Evolutionary conservation across 2,329 filamentous ascomycete species (phyloP), one percentile per base, ranked within the genome.

Genomic region (Dactylellina leptospora): DNA sequence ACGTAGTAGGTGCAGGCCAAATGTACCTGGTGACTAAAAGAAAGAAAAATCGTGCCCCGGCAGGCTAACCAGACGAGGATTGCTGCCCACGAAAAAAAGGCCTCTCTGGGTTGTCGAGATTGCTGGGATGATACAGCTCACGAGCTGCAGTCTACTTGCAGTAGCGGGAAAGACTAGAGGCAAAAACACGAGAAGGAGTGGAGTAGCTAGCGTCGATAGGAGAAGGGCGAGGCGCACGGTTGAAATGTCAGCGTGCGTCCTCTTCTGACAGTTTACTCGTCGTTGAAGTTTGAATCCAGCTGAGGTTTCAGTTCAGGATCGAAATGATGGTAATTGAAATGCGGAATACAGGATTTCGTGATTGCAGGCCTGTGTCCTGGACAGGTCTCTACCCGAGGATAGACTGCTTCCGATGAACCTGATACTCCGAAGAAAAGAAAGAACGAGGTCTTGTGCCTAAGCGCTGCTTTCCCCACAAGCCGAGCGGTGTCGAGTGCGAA

Each of bases 1-100:
- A n/a, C n/a, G n/a, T n/a, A n/a, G n/a, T n/a, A 54, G 58, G 68
- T 64, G 36, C 68, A 64, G 64, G 59, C 44, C 38, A 51, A 55
- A n/a, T 60, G 68, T 63, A 72, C 53, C 68, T 72, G 59, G 68
- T 72, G 68, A 72, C 68, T 55, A 64, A 59, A 56, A 47, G 59
- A 58, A 60, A 59, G 44, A 48, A 64, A 72, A 72, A 58, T 48
- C 54, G 36, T 22, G 59, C 47, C 68, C 59, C 56, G 59, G 68
- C 68, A 64, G 22, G 36, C 48, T 48, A 53, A 45, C 62, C 45
- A 53, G 54, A 53, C 62, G 54, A 55, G 59, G 68, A 63, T 58
- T 45, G 59, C 25, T 59, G 51, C 23, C 55, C 56, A 62, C 47
- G 44, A 62, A 58, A 27, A 68, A 70, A 70, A 70, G 55, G 44